phyloP scores from a whole-genome alignment of 2,329 filamentous ascomycete genomes.

The Ceratocystis colombiana region DNA sequence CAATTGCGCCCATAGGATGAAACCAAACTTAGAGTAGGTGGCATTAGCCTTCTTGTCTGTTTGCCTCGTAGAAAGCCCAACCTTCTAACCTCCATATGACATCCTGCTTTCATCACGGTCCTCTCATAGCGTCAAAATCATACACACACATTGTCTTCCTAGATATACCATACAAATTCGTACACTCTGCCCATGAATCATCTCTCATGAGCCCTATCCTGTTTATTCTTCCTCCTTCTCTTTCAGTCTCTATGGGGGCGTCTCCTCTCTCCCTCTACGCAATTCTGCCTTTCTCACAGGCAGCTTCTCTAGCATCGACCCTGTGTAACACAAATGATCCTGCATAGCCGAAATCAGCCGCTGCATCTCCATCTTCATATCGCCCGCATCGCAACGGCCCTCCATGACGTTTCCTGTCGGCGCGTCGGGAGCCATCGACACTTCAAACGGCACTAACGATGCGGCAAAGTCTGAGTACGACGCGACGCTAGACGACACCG shows the following conservation, averaged over 20 bases:
- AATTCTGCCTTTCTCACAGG: conserved; percentile 23
- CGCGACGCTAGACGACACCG: conserved; percentile 11
- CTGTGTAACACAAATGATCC: conserved; percentile 25
- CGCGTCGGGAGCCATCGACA: conserved; percentile 20
- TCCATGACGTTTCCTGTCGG: conserved; percentile 22
- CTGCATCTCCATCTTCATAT: conserved; percentile 25
- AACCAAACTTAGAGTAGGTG: too few species aligned
- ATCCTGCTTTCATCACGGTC: too few species aligned
- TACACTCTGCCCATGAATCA: not conserved
- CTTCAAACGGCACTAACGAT: conserved; percentile 21
- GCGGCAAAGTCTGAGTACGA: conserved; percentile 19
- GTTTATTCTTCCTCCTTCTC: not conserved
- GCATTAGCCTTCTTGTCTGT: too few species aligned
- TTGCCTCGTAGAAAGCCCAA: too few species aligned
- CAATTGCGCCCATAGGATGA: too few species aligned
- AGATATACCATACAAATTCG: not conserved
- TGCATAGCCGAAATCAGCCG: conserved; percentile 22
- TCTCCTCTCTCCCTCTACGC: conserved; percentile 23
- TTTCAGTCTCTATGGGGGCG: conserved; percentile 1
- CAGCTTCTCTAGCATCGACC: conserved; percentile 23
- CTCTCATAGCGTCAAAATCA: not conserved
- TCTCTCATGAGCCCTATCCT: not conserved
- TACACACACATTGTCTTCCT: not conserved
- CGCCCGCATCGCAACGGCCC: conserved; percentile 20
- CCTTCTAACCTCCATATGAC: too few species aligned